Evolutionary conservation across 768 basidiomycete genomes (phyloP).

Genomic region (Crassisporium funariophilum): DNA sequence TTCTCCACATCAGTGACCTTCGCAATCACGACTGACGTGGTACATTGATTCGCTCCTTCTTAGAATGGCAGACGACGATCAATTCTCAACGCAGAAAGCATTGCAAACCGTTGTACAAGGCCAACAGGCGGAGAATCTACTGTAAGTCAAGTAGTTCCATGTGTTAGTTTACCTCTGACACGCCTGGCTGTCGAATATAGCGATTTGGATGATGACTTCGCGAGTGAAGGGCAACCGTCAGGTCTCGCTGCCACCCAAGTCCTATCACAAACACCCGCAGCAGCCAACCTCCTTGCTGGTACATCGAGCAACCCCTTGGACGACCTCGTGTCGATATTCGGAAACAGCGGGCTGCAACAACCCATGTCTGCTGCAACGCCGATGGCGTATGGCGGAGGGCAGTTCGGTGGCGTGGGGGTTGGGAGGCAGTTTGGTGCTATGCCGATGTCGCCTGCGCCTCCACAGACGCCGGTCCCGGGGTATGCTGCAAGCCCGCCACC

Average conservation of each 20-base stretch:
- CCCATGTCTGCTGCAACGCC: conserved; percentile 19
- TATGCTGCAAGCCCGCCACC: conserved; percentile 9
- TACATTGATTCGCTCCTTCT: too few species aligned
- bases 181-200: too few species aligned
- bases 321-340: conserved; percentile 93
- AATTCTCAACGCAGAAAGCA: conserved; percentile 74
- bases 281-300: conserved; percentile 72
- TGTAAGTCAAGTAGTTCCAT: too few species aligned
- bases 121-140: conserved; percentile 91
- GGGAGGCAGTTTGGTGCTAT: conserved; percentile 10
- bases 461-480: conserved; percentile 31
- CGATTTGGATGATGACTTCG: conserved; percentile 82
- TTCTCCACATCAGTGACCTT: too few species aligned
- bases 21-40: too few species aligned
- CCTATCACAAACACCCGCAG: conserved; percentile 70
- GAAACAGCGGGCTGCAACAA: too few species aligned
- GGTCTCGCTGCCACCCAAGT: conserved; percentile 80
- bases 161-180: too few species aligned
- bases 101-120: conserved; percentile 91
- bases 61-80: conserved; percentile 74
- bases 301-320: conserved; percentile 89
- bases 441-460: conserved; percentile 27
- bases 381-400: conserved; percentile 13
- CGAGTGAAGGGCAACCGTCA: conserved; percentile 64
- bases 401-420: conserved; percentile 15